Base-by-base conservation (phyloP, 2,329 filamentous ascomycete genomes). In the Peltaster fructicola region DNA sequence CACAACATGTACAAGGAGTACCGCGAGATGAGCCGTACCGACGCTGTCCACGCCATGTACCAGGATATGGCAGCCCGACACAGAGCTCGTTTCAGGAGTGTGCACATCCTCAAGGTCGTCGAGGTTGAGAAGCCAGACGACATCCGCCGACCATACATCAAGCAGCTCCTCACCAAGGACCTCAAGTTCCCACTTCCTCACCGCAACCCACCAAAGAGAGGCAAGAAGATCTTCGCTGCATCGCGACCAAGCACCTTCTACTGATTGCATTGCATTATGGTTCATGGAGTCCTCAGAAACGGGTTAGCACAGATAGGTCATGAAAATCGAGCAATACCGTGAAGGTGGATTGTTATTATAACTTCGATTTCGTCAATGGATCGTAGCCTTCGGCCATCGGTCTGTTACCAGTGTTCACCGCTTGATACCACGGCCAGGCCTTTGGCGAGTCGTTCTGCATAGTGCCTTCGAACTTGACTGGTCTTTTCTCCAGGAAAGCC, bases 1-100 rank as follows among this genome's bases (percentile, higher is more conserved):
- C 88, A 98, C 82, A 98, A 98, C 78, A 98, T 98, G 88, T 98
- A 98, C 81, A 95, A 95, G 76, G 88, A 98, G 76, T 95, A 93
- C 78, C 80, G 88, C 58, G 88, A 95, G 72, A 79, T 95, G 72
- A 85, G 79, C 57, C 73, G 88, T 62, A 79, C 76, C 53, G 85
- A 88, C 46, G 88, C 88, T 44, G 85, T 95, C 52, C 79, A 95
- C 65, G 65, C 85, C 46, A 73, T 98, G 56, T 98, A 98, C 77
- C 79, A 88, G 64, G 88, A 98, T 68, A 95, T 98, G 88, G 82
- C 88, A 48, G 85, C 90, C 60, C 81, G 88, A 59, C 88, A 98
- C 74, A 82, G 80, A 57, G 76, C 88, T 54, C 80, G 88, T 53
- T 98, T 98, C 72, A 74, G 88, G 64, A 90, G 80, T 47, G 88